Conservation (phyloP, 768 basidiomycete genomes). For the Lactarius trivialis region DNA sequence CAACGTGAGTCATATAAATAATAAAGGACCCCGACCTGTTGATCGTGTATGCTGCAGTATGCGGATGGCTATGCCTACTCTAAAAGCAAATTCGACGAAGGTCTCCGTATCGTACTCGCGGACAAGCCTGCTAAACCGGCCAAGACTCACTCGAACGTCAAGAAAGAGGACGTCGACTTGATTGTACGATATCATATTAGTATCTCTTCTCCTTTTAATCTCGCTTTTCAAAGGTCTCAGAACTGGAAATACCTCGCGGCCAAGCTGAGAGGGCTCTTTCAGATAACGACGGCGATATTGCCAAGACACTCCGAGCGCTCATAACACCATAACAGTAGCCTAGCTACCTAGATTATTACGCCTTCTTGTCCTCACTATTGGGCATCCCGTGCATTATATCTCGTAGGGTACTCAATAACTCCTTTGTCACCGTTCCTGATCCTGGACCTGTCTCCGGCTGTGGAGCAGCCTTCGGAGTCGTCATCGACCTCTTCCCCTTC, state of each 20-base stretch:
- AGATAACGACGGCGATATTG: constrained; percentile 48
- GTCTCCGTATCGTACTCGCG: constrained; percentile 53
- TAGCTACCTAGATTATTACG: not conserved
- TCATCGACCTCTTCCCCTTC: constrained; percentile 7
- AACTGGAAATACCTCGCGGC: constrained; percentile 54
- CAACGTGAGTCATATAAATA: constrained; percentile 40
- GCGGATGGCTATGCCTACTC: constrained; percentile 61
- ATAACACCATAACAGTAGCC: constrained; percentile 16
- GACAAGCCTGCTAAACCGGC: constrained; percentile 43
- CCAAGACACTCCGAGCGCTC: constrained; percentile 38
- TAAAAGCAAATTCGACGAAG: constrained; percentile 61
- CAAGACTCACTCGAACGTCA: constrained; percentile 36
- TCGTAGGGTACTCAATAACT: constrained; percentile 9
- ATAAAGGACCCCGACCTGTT: not conserved
- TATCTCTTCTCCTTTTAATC: not conserved
- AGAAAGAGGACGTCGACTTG: constrained; percentile 58
- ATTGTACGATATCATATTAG: constrained; percentile 38
- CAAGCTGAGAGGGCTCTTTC: constrained; percentile 54
- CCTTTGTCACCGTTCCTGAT: not conserved
- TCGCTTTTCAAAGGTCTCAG: constrained; percentile 42
- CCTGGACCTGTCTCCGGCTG: not conserved
- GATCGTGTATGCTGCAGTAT: constrained; percentile 36
- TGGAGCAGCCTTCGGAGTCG: not conserved
- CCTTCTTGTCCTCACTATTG: not conserved
- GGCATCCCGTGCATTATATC: not conserved